A percentile compares a stretch with the other conserved stretches of the same genome.
Conservation (phyloP, 2,329 filamentous ascomycete species). For the Onygena corvina region DNA sequence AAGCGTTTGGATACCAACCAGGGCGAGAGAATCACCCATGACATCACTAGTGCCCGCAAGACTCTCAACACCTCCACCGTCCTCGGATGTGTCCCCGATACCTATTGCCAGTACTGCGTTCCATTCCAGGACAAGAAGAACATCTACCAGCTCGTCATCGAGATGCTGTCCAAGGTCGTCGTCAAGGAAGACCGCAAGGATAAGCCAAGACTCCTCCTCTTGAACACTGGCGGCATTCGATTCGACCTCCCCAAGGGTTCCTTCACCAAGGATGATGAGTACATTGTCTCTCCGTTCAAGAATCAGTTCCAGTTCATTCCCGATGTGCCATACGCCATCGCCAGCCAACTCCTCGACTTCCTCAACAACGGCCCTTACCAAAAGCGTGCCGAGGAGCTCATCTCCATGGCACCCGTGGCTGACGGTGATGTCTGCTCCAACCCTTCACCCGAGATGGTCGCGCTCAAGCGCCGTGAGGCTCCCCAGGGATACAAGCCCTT, state of each 20-base stretch:
- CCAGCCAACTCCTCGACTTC: slow-evolving; percentile 20
- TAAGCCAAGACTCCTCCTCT: slow-evolving; percentile 45
- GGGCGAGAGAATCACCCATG: slow-evolving; percentile 37
- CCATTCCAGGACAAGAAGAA: slow-evolving; percentile 43
- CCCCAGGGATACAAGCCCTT: slow-evolving; percentile 15
- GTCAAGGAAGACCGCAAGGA: slow-evolving; percentile 40
- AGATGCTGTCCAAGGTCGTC: slow-evolving; percentile 42
- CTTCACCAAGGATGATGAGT: slow-evolving; percentile 40
- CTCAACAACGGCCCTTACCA: slow-evolving; percentile 22
- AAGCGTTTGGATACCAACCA: slow-evolving; percentile 39
- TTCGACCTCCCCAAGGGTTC: slow-evolving; percentile 53
- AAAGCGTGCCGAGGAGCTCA: slow-evolving; percentile 17
- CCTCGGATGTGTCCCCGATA: slow-evolving; percentile 49
- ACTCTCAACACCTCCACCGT: slow-evolving; percentile 45
- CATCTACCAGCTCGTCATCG: slow-evolving; percentile 44
- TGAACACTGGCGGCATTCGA: slow-evolving; percentile 49
- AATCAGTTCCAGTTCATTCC: slow-evolving; percentile 23
- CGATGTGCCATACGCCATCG: slow-evolving; percentile 23
- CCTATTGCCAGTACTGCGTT: slow-evolving; percentile 44
- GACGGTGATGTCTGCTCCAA: slow-evolving; percentile 15
- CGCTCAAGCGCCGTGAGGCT: slow-evolving; percentile 1
- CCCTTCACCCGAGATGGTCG: slow-evolving; percentile 12
- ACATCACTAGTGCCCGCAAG: slow-evolving; percentile 42
- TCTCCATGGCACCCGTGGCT: neutral
- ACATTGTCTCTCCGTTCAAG: slow-evolving; percentile 21